Evolutionary conservation across 805 yeast genomes (phyloP).

Genomic region (Yarrowia sp.): DNA sequence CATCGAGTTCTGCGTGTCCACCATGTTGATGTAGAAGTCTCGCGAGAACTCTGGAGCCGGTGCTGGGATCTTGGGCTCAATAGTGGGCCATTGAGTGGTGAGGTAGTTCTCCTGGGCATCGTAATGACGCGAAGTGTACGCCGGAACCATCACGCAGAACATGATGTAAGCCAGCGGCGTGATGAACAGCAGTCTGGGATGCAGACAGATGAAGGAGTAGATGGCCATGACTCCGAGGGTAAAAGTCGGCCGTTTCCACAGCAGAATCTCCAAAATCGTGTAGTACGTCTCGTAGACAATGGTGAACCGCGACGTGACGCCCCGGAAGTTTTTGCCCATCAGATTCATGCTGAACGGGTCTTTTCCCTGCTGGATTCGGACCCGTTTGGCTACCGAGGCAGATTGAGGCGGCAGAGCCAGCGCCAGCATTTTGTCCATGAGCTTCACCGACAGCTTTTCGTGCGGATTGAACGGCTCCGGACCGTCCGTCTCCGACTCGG

Average conservation of each 20-base stretch:
- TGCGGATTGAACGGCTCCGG: slow-evolving; percentile 16
- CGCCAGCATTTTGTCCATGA: slow-evolving; percentile 72
- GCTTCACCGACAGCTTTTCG: slow-evolving; percentile 44
- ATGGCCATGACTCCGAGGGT: slow-evolving; percentile 65
- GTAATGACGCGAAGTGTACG: slow-evolving; percentile 66
- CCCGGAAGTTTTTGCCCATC: slow-evolving; percentile 59
- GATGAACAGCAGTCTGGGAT: slow-evolving; percentile 62
- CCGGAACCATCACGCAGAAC: slow-evolving; percentile 69
- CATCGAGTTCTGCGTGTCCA: slow-evolving; percentile 86
- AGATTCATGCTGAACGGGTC: slow-evolving; percentile 73
- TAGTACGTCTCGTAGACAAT: slow-evolving; percentile 63
- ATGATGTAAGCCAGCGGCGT: slow-evolving; percentile 59
- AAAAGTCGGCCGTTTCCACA: slow-evolving; percentile 69
- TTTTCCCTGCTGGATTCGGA: slow-evolving; percentile 65
- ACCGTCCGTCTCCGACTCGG: not conserved
- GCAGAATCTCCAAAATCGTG: slow-evolving; percentile 59
- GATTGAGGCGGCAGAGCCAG: slow-evolving; percentile 75
- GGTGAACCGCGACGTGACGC: slow-evolving; percentile 43
- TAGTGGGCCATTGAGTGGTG: slow-evolving; percentile 57
- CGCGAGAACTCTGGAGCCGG: slow-evolving; percentile 81
- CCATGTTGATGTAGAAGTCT: slow-evolving; percentile 77
- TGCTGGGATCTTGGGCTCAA: slow-evolving; percentile 60
- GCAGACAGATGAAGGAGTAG: slow-evolving; percentile 58
- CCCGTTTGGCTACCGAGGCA: slow-evolving; percentile 49
- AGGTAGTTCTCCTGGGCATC: slow-evolving; percentile 62